Evolutionary conservation across 257 asterid species (phyloP).

Genomic region (Solanum verrucosum): DNA sequence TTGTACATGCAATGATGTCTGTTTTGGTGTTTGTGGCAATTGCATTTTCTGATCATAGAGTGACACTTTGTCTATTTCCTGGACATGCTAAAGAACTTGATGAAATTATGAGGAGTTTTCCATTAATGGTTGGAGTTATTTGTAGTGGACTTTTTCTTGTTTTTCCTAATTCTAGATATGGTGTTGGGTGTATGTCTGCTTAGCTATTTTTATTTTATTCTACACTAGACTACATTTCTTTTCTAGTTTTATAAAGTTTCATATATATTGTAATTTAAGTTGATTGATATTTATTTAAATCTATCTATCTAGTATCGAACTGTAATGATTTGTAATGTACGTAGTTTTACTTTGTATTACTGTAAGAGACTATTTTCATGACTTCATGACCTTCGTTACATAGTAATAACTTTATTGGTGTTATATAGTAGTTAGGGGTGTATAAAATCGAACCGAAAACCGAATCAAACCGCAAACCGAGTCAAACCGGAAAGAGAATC

Average conservation of each 20-base stretch:
- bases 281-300: too few relatives aligned
- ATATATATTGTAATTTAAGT: neutral
- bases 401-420: too few relatives aligned
- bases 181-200: constrained; percentile 69
- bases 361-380: too few relatives aligned
- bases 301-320: too few relatives aligned
- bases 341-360: rapidly evolving
- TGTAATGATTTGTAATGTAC: rapidly evolving
- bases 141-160: constrained; percentile 86
- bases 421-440: too few relatives aligned
- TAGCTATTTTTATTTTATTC: neutral
- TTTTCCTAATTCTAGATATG: constrained; percentile 78
- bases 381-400: too few relatives aligned
- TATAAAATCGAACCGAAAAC: too few relatives aligned
- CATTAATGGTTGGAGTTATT: constrained; percentile 73
- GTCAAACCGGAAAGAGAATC: too few relatives aligned
- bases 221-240: neutral
- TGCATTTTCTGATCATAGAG: constrained; percentile 75
- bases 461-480: too few relatives aligned
- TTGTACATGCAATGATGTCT: constrained; percentile 83
- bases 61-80: constrained; percentile 72
- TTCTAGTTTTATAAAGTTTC: rapidly evolving
- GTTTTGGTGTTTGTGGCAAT: constrained; percentile 68
- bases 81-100: constrained; percentile 63
- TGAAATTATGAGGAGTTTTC: constrained; percentile 87